phyloP scores from a whole-genome alignment of 352 stramenopile species.

The Phytopythium kandeliae region DNA sequence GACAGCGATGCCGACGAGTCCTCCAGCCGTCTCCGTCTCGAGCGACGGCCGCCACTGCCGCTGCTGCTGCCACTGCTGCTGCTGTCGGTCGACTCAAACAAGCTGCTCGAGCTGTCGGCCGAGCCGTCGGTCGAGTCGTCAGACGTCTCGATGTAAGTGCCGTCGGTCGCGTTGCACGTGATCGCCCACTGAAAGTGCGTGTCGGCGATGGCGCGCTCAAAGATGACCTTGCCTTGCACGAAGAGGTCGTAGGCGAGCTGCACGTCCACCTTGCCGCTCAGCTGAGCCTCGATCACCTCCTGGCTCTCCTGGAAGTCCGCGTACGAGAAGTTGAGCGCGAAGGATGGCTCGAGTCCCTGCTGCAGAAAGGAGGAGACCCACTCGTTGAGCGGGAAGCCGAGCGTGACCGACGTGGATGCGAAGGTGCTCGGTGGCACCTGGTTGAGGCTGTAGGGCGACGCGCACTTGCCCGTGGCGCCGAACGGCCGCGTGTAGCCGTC shows the following conservation, averaged over 20 bases:
- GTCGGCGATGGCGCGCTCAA: constrained; percentile 18
- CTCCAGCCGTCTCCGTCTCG: neutral
- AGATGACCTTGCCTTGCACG: constrained; percentile 31
- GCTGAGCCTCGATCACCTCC: constrained; percentile 7
- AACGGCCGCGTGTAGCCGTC: constrained; percentile 13
- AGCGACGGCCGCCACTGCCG: neutral
- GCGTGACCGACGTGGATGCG: constrained; percentile 30
- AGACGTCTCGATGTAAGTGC: neutral
- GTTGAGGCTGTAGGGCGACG: constrained; percentile 9
- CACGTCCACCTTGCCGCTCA: constrained; percentile 3
- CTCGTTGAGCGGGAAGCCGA: constrained; percentile 24
- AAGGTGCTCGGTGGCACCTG: constrained; percentile 16
- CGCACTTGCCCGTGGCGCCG: constrained; percentile 19
- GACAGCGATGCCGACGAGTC: neutral
- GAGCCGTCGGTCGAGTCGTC: neutral
- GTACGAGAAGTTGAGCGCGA: constrained; percentile 15
- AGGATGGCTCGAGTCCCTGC: constrained; percentile 8
- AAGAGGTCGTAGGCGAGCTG: constrained; percentile 28
- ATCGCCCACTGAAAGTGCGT: constrained; percentile 6
- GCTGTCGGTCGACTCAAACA: neutral
- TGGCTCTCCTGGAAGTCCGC: constrained; percentile 8
- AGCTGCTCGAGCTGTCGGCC: neutral
- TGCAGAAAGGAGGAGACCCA: constrained; percentile 36
- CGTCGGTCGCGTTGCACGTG: constrained; percentile 3
- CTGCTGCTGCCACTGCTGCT: neutral